Percentiles rank a stretch among this genome's conserved stretches.
phyloP scores from a whole-genome alignment of 352 stramenopile genomes.

The Phytophthora pinifolia region DNA sequence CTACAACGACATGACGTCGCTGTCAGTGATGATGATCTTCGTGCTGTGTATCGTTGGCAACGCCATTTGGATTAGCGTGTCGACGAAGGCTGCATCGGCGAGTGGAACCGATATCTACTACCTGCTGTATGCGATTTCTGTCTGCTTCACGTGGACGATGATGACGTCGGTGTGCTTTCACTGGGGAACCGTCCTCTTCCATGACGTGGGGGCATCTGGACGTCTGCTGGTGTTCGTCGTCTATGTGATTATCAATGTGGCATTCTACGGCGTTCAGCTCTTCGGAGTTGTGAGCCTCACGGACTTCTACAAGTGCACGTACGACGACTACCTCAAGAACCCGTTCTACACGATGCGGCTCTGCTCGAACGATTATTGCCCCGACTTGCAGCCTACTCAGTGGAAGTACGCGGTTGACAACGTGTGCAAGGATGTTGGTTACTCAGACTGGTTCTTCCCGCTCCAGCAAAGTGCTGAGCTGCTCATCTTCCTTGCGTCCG shows the following conservation, averaged over 20 bases:
- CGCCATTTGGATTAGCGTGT: slow-evolving; percentile 80
- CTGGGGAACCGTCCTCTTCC: slow-evolving; percentile 75
- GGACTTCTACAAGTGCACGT: slow-evolving; percentile 84
- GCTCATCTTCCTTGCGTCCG: slow-evolving; percentile 60
- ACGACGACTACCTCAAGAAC: slow-evolving; percentile 89
- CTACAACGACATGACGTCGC: slow-evolving; percentile 86
- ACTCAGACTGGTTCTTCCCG: slow-evolving; percentile 66
- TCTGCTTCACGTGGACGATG: slow-evolving; percentile 83
- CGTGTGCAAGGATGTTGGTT: slow-evolving; percentile 66
- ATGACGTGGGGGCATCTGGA: slow-evolving; percentile 56
- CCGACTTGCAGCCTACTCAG: slow-evolving; percentile 76
- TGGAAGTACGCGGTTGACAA: slow-evolving; percentile 73
- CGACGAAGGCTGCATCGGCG: slow-evolving; percentile 41
- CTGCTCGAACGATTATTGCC: slow-evolving; percentile 76
- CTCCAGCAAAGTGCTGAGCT: slow-evolving; percentile 50
- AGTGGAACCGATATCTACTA: slow-evolving; percentile 75
- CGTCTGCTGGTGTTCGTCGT: slow-evolving; percentile 56
- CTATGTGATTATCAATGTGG: slow-evolving; percentile 63
- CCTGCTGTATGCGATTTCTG: slow-evolving; percentile 61
- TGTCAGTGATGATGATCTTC: slow-evolving; percentile 77
- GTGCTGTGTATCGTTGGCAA: slow-evolving; percentile 73
- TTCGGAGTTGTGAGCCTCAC: slow-evolving; percentile 73
- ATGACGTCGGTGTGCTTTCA: slow-evolving; percentile 88
- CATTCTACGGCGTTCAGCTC: slow-evolving; percentile 68
- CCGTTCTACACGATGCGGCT: slow-evolving; percentile 64